phyloP scores from a whole-genome alignment of 2,329 filamentous ascomycete genomes.

The Diaporthe longicolla region DNA sequence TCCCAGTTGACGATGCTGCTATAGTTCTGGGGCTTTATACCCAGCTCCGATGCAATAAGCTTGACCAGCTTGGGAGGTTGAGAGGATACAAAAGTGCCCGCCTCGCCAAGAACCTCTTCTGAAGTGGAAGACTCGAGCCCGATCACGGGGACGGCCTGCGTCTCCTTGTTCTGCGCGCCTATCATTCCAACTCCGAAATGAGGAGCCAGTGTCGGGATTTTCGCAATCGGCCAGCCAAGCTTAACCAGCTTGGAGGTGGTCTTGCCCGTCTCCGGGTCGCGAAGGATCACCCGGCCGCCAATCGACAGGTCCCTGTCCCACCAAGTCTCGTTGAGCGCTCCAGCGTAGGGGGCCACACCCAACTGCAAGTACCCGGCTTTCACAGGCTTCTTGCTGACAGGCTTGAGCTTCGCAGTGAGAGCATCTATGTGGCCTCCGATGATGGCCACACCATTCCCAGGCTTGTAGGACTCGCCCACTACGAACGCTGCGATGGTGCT shows the following conservation, averaged over 20 bases:
- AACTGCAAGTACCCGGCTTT: conserved; percentile 90
- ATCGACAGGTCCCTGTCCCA: conserved; percentile 96
- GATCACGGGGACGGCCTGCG: conserved; percentile 93
- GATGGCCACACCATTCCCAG: conserved; percentile 89
- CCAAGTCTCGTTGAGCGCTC: conserved; percentile 90
- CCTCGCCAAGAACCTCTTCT: conserved; percentile 68
- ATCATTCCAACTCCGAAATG: conserved; percentile 88
- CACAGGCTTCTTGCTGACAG: conserved; percentile 85
- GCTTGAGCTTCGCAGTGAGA: conserved; percentile 91
- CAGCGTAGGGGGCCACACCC: conserved; percentile 93
- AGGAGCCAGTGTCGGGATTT: conserved; percentile 90
- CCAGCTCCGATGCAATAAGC: conserved; percentile 84
- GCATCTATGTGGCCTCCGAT: conserved; percentile 95
- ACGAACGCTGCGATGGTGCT: conserved; percentile 89
- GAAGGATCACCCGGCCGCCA: conserved; percentile 89
- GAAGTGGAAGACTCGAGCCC: conserved; percentile 76
- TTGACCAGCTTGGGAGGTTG: conserved; percentile 90
- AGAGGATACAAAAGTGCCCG: conserved; percentile 81
- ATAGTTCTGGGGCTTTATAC: conserved; percentile 72
- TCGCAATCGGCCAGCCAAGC: conserved; percentile 92
- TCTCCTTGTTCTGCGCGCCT: conserved; percentile 83
- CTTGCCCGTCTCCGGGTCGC: conserved; percentile 79
- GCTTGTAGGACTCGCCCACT: conserved; percentile 83
- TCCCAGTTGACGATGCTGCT: conserved; percentile 94
- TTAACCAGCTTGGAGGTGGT: conserved; percentile 87